phyloP scores from a whole-genome alignment of 179 eudicot genomes.

The Patellifolia procumbens region DNA sequence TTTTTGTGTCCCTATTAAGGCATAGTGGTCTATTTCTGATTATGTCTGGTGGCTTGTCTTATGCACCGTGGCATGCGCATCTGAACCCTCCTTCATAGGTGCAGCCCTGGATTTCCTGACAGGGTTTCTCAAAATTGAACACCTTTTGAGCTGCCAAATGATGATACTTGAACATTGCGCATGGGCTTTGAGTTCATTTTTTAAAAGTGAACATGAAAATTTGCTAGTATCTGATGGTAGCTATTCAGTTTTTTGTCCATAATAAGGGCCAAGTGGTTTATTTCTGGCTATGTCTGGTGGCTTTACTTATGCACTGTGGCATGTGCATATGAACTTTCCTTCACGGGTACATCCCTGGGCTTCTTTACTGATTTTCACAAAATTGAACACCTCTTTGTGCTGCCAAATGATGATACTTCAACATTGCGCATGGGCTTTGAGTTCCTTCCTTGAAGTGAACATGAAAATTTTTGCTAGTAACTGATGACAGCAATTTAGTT shows the following conservation, averaged over 20 bases:
- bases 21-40: background rate
- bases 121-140: background rate
- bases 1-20: background rate
- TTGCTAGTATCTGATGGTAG: slow-evolving; percentile 21
- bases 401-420: slow-evolving; percentile 28
- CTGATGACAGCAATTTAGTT: slow-evolving; percentile 18
- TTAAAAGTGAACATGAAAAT: slow-evolving; percentile 8
- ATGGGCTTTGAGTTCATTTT: slow-evolving; percentile 28
- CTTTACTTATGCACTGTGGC: background rate
- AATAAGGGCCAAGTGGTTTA: background rate
- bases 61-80: background rate
- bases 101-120: too few relatives aligned
- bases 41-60: background rate
- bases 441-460: slow-evolving; percentile 12
- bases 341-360: background rate
- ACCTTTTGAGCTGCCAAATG: slow-evolving; percentile 16
- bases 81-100: too few relatives aligned
- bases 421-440: slow-evolving; percentile 35
- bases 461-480: background rate
- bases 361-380: background rate
- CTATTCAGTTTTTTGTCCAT: background rate
- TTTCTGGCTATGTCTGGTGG: background rate
- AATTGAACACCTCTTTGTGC: background rate
- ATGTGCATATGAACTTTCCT: background rate
- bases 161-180: slow-evolving; percentile 32